Evolutionary conservation across 352 stramenopile genomes (phyloP).

Genomic region (Pythium folliculosum): DNA sequence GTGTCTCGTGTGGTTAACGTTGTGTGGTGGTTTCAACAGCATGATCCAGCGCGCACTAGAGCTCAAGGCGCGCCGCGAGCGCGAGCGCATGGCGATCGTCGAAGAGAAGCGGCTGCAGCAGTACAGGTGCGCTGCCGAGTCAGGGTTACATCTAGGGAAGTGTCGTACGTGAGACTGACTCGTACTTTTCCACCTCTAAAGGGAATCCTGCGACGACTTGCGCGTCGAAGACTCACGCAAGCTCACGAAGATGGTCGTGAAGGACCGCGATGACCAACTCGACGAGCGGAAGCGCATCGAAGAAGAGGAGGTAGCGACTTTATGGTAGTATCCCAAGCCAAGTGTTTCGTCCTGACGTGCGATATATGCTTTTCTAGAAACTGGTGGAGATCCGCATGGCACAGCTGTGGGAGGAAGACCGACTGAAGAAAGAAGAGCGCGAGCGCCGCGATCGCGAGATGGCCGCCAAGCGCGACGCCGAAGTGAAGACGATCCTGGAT

Average conservation of each 20-base stretch:
- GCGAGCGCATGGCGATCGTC: slow-evolving; percentile 56
- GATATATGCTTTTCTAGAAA: slow-evolving; percentile 29
- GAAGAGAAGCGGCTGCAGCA: slow-evolving; percentile 79
- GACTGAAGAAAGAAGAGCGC: slow-evolving; percentile 73
- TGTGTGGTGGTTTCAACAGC: slow-evolving; percentile 23
- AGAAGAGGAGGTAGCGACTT: slow-evolving; percentile 49
- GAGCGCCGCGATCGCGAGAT: slow-evolving; percentile 57
- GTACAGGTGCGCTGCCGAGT: slow-evolving; percentile 45
- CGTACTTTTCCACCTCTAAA: slow-evolving; percentile 13
- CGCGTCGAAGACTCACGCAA: slow-evolving; percentile 69
- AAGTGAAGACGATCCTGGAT: slow-evolving; percentile 77
- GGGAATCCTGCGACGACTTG: slow-evolving; percentile 68
- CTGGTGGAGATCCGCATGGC: slow-evolving; percentile 59
- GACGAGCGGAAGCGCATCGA: slow-evolving; percentile 44
- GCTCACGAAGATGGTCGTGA: slow-evolving; percentile 54
- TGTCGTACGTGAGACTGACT: not conserved
- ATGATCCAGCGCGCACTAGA: slow-evolving; percentile 80
- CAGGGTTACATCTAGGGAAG: not conserved
- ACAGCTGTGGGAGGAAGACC: slow-evolving; percentile 71
- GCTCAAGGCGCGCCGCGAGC: slow-evolving; percentile 68
- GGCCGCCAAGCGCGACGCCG: slow-evolving; percentile 51
- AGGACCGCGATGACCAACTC: slow-evolving; percentile 63
- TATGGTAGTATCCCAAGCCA: not conserved
- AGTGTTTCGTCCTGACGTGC: not conserved
- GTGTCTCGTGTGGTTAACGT: too few species aligned